Percentiles rank a stretch among this genome's conserved stretches.
Evolutionary conservation across 2,329 filamentous ascomycete genomes (phyloP).

Genomic region (Aphanocladium album): DNA sequence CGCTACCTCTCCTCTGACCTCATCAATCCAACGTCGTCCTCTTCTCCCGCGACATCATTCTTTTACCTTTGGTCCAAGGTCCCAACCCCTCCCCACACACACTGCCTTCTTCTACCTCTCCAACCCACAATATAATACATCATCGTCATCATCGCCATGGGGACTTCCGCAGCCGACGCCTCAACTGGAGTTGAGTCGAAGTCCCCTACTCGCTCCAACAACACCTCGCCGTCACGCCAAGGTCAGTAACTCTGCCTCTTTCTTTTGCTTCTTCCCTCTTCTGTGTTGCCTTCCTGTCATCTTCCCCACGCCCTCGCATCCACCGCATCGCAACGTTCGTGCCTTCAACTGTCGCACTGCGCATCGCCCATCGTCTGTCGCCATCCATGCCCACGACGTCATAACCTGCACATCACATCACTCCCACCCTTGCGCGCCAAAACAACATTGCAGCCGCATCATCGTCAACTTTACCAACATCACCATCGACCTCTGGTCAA

Average conservation of each 20-base stretch:
- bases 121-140: constrained; percentile 35
- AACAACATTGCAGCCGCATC: constrained; percentile 7
- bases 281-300: constrained; percentile 1
- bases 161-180: constrained; percentile 37
- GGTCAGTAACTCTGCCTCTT: constrained; percentile 33
- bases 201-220: constrained; percentile 43
- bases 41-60: constrained; percentile 15
- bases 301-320: constrained; percentile 19
- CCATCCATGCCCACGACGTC: constrained; percentile 15
- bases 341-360: constrained; percentile 13
- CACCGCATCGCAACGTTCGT: constrained; percentile 17
- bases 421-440: background rate
- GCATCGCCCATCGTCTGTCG: constrained; percentile 16
- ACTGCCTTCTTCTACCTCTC: constrained; percentile 18
- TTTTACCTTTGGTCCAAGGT: constrained; percentile 12
- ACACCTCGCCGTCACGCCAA: constrained; percentile 34
- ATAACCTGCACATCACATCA: background rate
- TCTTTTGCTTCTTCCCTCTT: constrained; percentile 8
- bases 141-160: constrained; percentile 42
- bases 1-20: constrained; percentile 32
- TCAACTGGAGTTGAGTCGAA: constrained; percentile 39
- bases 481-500: too few species aligned
- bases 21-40: constrained; percentile 28
- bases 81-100: constrained; percentile 24
- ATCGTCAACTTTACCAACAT: too few species aligned